Base-by-base conservation (phyloP, 1,284 basidiomycete species). In the Singerocomus rubriflavus region DNA sequence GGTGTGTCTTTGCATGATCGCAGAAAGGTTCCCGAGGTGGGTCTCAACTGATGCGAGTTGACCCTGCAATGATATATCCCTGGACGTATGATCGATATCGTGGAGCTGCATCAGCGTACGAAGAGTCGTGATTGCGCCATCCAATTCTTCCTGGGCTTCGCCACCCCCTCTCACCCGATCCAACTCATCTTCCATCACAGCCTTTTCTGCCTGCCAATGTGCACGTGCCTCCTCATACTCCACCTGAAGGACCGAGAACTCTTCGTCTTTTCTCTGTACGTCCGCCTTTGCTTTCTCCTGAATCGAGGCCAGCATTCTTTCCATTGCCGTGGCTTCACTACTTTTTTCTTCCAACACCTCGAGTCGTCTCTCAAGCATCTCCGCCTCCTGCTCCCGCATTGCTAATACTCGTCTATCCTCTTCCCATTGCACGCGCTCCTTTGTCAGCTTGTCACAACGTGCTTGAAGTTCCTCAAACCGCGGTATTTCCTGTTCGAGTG, bases 401-500 rank as follows among this genome's bases (percentile, higher is more conserved):
- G 69, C 69, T 55, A 85, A 62, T 51, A 70, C 71, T 30, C 56
- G 65, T 47, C 74, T 74, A 55, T 88, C 85, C 49, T 71, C 63
- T 53, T 79, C 74, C 80, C 87, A 82, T 43, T 64, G 65, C 34
- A 61, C 68, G 57, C 77, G 79, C 63, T 84, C 77, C 38, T 70
- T 66, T 51, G 72, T 65, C 59, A 86, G 61, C 38, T 71, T 70
- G 51, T 79, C 71, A 47, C 82, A 68, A 53, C 83, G 76, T n/a
- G 57, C 52, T 46, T 82, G 77, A 33, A 79, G 60, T 6, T 72
- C 76, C 56, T 83, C 75, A 47, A 88, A 73, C 50, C 76, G 73
- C 14, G 77, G 74, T 29, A 84, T 63, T 58, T 91, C 85, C 60
- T 75, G 72, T 61, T 87, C 81, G 44, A 88, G 60, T 5, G 80